Base-by-base conservation (phyloP, 2,329 filamentous ascomycete genomes). In the Venturia asperata region DNA sequence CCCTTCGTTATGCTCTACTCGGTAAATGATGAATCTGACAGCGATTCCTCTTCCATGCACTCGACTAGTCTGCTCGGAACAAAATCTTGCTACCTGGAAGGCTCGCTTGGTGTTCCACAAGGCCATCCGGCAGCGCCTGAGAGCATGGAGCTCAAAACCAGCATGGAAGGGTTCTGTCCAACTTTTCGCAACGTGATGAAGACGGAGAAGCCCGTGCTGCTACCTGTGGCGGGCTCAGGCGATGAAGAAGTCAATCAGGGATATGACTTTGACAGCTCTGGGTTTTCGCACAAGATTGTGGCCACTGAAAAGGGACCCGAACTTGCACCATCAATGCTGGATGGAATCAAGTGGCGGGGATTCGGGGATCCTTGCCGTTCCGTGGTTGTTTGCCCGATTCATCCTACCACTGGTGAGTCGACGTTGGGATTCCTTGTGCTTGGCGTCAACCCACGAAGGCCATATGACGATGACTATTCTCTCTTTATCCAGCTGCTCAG, bases 1-100 rank as follows among this genome's bases (percentile, higher is more conserved):
- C 90, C 90, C 0, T 91, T 93, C 71, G 86, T 86, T 24, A 78
- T 93, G 67, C 81, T 93, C 0, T 94, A 94, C 74, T 91, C 89
- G 0, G 85, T 91, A 3, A 82, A 78, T 63, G 88, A 92, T 61
- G 88, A 91, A 21, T 76, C 73, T 10, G 89, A 91, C 68, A 90
- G 86, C 72, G 89, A 92, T 66, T 81, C 83, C 5, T 87, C 87
- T 5, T 91, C 88, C 0, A 82, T 90, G 67, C 84, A 90, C 70
- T 90, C 88, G 0, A 87, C 84, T 47, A 88, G 84, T 68, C 73
- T 85, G 30, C 72, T 84, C 7, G 83, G 85, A 42, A 82, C 84
- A 1, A 86, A 87, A 41, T 82, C 85, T 41, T 83, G 90, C 66
- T 77, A 81, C n/a, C 79, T 94, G 0, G 89, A 93, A 74, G 89